Percentiles rank a stretch among this genome's conserved stretches.
Evolutionary conservation across 176 grass and related monocot genomes (phyloP).

Genomic region (Carex pumila): DNA sequence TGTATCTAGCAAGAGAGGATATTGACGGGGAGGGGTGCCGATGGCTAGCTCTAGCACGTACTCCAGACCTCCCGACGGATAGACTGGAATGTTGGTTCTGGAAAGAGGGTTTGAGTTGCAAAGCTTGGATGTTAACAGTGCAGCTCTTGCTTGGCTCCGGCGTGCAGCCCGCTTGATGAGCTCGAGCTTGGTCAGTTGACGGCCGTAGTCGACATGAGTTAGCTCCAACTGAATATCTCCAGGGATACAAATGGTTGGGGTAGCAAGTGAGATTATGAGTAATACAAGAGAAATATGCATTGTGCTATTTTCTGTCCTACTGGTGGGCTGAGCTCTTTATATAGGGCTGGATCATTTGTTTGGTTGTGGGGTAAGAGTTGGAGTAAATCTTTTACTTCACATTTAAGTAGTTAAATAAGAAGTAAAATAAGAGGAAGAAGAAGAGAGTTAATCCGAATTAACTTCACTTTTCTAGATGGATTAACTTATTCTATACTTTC

Average conservation of each 20-base stretch:
- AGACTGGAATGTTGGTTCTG: not conserved
- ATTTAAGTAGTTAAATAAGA: too few relatives aligned
- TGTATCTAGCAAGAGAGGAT: conserved; percentile 30
- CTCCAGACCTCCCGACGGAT: not conserved
- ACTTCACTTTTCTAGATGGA: too few relatives aligned
- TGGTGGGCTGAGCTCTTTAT: too few relatives aligned
- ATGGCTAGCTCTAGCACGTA: conserved; percentile 33
- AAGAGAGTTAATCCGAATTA: too few relatives aligned
- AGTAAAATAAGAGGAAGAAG: too few relatives aligned
- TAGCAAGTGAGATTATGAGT: conserved; percentile 7
- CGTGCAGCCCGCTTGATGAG: conserved; percentile 11
- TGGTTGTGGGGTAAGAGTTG: too few relatives aligned
- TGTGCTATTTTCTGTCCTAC: too few relatives aligned
- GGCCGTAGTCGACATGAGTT: conserved; percentile 17
- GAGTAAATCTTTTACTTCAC: too few relatives aligned
- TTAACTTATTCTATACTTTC: too few relatives aligned
- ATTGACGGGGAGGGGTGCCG: conserved; percentile 40
- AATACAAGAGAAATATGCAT: too few relatives aligned
- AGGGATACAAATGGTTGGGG: not conserved
- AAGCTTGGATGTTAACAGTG: not conserved
- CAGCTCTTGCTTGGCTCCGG: conserved; percentile 21
- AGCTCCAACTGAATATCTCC: not conserved
- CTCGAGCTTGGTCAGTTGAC: conserved; percentile 4
- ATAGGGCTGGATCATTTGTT: too few relatives aligned
- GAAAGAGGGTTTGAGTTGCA: not conserved